Conservation (phyloP, 192 early-diverging fungal species). For the Cetraspora pellucida region DNA sequence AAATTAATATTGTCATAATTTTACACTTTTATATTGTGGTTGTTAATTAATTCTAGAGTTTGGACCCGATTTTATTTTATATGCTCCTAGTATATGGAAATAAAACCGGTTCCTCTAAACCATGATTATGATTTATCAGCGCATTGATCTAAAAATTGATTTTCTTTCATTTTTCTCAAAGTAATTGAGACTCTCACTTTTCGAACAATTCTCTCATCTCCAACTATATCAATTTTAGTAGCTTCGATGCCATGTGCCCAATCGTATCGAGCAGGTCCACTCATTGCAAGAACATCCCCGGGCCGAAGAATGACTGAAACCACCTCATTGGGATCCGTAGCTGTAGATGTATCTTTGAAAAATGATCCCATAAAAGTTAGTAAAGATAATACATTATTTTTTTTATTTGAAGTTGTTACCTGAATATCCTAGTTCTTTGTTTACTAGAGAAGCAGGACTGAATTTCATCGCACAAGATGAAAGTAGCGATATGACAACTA, state of each 20-base stretch:
- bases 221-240: constrained; percentile 27
- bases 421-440: not conserved
- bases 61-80: too few species aligned
- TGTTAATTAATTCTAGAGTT: too few species aligned
- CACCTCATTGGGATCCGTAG: not conserved
- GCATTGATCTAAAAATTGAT: not conserved
- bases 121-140: too few species aligned
- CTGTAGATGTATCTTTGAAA: too few species aligned
- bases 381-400: not conserved
- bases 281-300: constrained; percentile 39
- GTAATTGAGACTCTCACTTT: constrained; percentile 44
- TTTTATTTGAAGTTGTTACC: not conserved
- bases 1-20: too few species aligned
- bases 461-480: constrained; percentile 48
- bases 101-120: too few species aligned
- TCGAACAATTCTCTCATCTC: constrained; percentile 35
- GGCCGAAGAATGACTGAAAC: constrained; percentile 40
- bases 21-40: too few species aligned
- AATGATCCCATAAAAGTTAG: too few species aligned
- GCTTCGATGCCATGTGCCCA: constrained; percentile 48
- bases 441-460: constrained; percentile 27
- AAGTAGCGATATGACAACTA: constrained; percentile 43
- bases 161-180: constrained; percentile 36
- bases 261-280: constrained; percentile 40
- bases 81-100: too few species aligned